Conservation (phyloP, 129 eudicot genomes). For the Helichrysum umbraculigerum region DNA sequence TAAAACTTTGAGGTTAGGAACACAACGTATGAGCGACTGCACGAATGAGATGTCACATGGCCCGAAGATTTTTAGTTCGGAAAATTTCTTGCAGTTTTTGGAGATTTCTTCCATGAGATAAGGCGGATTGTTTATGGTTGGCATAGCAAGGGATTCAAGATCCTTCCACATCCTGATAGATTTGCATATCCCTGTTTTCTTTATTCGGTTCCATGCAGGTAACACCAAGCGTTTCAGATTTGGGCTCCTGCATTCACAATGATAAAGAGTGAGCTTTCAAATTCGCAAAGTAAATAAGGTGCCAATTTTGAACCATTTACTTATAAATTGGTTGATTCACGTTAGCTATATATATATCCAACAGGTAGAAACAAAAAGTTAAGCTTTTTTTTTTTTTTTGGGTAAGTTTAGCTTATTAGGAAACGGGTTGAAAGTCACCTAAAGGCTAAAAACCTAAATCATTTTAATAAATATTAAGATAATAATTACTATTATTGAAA, state of each 20-base stretch:
- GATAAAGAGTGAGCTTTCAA: neutral
- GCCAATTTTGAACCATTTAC: neutral
- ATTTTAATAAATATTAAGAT: neutral
- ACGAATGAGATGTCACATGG: conserved; percentile 55
- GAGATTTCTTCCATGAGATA: conserved; percentile 62
- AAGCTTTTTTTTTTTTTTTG: too few relatives aligned
- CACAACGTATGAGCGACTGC: conserved; percentile 40
- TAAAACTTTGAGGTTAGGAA: conserved; percentile 59
- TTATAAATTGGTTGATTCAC: neutral
- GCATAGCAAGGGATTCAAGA: conserved; percentile 79
- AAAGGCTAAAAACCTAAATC: neutral
- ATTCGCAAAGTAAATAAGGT: neutral
- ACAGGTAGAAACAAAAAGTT: neutral
- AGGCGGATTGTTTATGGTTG: conserved; percentile 55
- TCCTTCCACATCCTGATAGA: conserved; percentile 62
- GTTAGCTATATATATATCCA: neutral
- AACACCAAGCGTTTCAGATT: conserved; percentile 61
- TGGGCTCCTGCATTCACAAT: conserved; percentile 54
- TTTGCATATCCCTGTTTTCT: conserved; percentile 56
- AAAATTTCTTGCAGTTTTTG: conserved; percentile 53
- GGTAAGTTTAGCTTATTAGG: neutral
- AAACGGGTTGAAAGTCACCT: neutral
- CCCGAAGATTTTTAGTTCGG: conserved; percentile 69
- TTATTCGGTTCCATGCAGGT: conserved; percentile 79
- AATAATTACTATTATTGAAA: too few relatives aligned